These are phyloP conservation scores for Darksidea phi DNA, from an alignment of 495 filamentous ascomycete species.

Conservation along the genomic window DNA sequence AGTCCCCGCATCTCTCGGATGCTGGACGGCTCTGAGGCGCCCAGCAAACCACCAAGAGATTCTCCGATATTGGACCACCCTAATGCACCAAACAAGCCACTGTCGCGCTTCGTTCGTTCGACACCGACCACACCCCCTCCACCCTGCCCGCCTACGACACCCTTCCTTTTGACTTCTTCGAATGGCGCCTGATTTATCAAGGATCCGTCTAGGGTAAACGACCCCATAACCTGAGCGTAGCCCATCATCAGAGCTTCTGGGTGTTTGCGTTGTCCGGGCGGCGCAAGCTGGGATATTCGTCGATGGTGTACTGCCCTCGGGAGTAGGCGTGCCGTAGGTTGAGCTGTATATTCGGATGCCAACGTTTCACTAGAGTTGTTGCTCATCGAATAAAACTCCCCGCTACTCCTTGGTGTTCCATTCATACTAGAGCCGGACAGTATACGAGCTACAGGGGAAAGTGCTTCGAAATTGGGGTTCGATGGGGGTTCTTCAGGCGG, in stretches of 20 bases:
- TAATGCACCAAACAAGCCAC: slow-evolving; percentile 77
- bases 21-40: slow-evolving; percentile 80
- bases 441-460: slow-evolving; percentile 64
- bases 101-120: slow-evolving; percentile 71
- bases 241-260: slow-evolving; percentile 94
- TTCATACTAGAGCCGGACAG: slow-evolving; percentile 68
- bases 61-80: slow-evolving; percentile 88
- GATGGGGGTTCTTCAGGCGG: slow-evolving; percentile 40
- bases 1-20: slow-evolving; percentile 91
- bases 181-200: slow-evolving; percentile 85
- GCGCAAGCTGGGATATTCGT: slow-evolving; percentile 54
- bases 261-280: slow-evolving; percentile 46
- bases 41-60: slow-evolving; percentile 81
- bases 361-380: slow-evolving; percentile 93
- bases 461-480: slow-evolving; percentile 20
- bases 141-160: slow-evolving; percentile 77
- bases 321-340: slow-evolving; percentile 54
- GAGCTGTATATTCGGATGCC: slow-evolving; percentile 82
- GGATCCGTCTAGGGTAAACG: slow-evolving; percentile 88
- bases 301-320: background rate
- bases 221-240: slow-evolving; percentile 90
- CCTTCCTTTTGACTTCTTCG: slow-evolving; percentile 93
- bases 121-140: slow-evolving; percentile 79
- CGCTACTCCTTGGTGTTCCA: slow-evolving; percentile 79
- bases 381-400: slow-evolving; percentile 89